Evolutionary conservation across 805 yeast genomes (phyloP), one percentile per base, ranked within the genome.

Genomic region (Saccharomycodes ludwigii): DNA sequence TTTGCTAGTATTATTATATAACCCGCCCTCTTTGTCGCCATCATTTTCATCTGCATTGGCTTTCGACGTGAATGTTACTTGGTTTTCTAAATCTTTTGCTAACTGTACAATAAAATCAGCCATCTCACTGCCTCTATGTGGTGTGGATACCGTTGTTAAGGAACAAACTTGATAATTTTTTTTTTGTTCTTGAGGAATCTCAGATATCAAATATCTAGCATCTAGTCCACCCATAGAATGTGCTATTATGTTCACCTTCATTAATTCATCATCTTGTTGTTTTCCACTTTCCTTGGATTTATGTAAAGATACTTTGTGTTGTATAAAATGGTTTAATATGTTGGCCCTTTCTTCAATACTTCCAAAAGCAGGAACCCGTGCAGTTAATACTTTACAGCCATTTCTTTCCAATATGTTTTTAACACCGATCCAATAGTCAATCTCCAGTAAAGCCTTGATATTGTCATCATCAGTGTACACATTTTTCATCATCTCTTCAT

Each of bases 161-260:
- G 91, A 78, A 2, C 65, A 71, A 6, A 86, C 78, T 41, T 71
- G 58, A 42, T 71, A 76, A 26, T 64, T 55, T 21, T 58, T 48
- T 17, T 64, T 42, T 27, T 45, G 31, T 36, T 50, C 57, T 2
- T 22, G 13, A 29, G 61, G 53, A 3, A 79, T 48, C 30, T 67
- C 59, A 1, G 81, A 65, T 2, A 84, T 79, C 40, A 86, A 53
- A 48, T 74, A 82, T 31, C 96, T 58, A 21, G 85, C 71, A 47
- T 86, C 95, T 19, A 85, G 57, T 0, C 96, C 96, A 4, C 96
- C 96, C 95, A 85, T 84, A 0, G 95, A 83, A 49, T 85, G 96
- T 5, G 91, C 91, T 17, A 85, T 63, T 27, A 85, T 50, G 46
- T 86, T 86, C 11, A 85, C 64, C 37, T 72, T 73, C 14, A 73